phyloP scores from a whole-genome alignment of 441 rosid species.

The Gossypium lobatum region DNA sequence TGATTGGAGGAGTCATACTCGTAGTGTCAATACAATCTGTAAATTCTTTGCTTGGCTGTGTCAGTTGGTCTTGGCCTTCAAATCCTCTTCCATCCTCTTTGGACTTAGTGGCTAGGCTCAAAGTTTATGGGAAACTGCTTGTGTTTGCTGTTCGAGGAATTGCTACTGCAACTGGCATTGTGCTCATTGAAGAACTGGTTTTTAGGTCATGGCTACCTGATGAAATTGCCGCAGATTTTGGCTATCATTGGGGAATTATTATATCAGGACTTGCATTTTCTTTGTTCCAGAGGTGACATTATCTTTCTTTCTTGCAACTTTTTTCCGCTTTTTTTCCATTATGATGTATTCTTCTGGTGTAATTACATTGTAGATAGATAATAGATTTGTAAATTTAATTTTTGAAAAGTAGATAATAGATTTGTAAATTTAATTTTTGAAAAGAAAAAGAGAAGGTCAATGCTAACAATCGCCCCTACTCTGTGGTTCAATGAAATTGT shows the following conservation, averaged over 20 bases:
- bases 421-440: background rate
- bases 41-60: conserved; percentile 61
- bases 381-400: background rate
- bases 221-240: conserved; percentile 77
- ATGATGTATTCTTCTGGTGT: background rate
- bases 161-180: conserved; percentile 55
- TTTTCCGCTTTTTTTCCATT: background rate
- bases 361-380: background rate
- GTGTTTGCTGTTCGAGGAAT: conserved; percentile 50
- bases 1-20: conserved; percentile 65
- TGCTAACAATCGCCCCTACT: background rate
- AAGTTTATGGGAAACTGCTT: conserved; percentile 36
- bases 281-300: conserved; percentile 65
- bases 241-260: conserved; percentile 70
- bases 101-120: conserved; percentile 37
- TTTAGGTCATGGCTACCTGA: conserved; percentile 87
- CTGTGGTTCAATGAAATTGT: conserved; percentile 24
- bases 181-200: conserved; percentile 79
- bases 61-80: conserved; percentile 55
- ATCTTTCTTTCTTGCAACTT: background rate
- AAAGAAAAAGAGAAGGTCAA: background rate
- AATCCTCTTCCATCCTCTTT: conserved; percentile 39
- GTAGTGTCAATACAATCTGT: conserved; percentile 53
- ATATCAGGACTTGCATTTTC: conserved; percentile 75
- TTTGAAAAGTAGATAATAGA: no score